Conservation (phyloP, 1,139 yeast genomes). For the Debaryomycetaceae sp. region DNA sequence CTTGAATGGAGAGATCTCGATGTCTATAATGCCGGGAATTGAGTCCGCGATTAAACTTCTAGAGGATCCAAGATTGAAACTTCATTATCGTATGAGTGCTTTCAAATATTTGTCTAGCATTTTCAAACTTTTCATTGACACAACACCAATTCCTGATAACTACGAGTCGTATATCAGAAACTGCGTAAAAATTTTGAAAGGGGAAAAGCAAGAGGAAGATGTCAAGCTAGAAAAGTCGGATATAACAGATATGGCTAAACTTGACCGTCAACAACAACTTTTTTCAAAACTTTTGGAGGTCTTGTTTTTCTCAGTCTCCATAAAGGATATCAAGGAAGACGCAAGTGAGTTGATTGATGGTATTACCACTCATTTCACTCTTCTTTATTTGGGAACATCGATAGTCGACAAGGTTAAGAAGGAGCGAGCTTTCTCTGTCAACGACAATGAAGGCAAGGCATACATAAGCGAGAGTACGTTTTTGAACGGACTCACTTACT, state of each 20-base stretch:
- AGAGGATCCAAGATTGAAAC: conserved; percentile 62
- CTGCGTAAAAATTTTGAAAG: conserved; percentile 46
- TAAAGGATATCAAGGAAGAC: conserved; percentile 70
- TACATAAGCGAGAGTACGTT: conserved; percentile 67
- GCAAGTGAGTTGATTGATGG: conserved; percentile 62
- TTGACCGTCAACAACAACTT: conserved; percentile 59
- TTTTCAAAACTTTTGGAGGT: conserved; percentile 62
- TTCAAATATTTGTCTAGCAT: conserved; percentile 68
- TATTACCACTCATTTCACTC: conserved; percentile 73
- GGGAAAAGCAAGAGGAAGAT: conserved; percentile 36
- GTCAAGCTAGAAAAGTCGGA: conserved; percentile 41
- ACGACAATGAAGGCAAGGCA: conserved; percentile 75
- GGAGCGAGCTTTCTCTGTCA: conserved; percentile 68
- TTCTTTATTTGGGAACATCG: conserved; percentile 73
- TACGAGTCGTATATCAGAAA: conserved; percentile 42
- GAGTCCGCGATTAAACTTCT: conserved; percentile 66
- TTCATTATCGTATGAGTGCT: conserved; percentile 73
- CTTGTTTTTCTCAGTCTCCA: conserved; percentile 69
- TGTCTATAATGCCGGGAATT: conserved; percentile 81
- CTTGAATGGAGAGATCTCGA: conserved; percentile 53
- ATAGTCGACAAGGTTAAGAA: conserved; percentile 67
- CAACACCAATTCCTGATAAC: conserved; percentile 58
- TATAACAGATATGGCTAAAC: conserved; percentile 45
- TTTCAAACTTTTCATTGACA: conserved; percentile 66
- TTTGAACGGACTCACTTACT: conserved; percentile 71